A percentile compares a stretch with the other conserved stretches of the same genome.
phyloP scores from a whole-genome alignment of 2,329 filamentous ascomycete genomes.

The Stachybotrys chartarum region DNA sequence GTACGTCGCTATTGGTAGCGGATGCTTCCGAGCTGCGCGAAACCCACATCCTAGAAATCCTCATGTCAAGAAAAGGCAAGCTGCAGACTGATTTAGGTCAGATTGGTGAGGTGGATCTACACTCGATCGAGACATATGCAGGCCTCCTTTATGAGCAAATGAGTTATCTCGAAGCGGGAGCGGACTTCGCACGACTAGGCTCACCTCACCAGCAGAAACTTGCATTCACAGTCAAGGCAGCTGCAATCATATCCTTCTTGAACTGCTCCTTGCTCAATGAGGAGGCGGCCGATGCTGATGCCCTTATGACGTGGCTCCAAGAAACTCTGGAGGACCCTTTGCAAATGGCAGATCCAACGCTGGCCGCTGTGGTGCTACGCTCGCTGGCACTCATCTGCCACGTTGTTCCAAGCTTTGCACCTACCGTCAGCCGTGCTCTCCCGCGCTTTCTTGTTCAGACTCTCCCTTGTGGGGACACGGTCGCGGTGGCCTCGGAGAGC shows the following conservation, averaged over 20 bases:
- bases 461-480: constrained; percentile 59
- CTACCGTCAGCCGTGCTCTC: constrained; percentile 69
- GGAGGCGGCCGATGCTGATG: constrained; percentile 70
- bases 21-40: constrained; percentile 52
- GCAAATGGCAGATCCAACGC: constrained; percentile 72
- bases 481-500: constrained; percentile 74
- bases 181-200: constrained; percentile 76
- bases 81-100: constrained; percentile 24
- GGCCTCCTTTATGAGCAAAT: constrained; percentile 76
- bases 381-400: constrained; percentile 76
- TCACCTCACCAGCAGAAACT: constrained; percentile 82
- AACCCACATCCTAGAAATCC: constrained; percentile 64
- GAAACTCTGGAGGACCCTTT: constrained; percentile 69
- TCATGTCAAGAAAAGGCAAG: constrained; percentile 52
- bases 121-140: constrained; percentile 56
- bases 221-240: constrained; percentile 78
- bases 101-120: constrained; percentile 43
- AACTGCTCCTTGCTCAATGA: constrained; percentile 81
- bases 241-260: constrained; percentile 73
- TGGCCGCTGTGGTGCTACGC: constrained; percentile 74
- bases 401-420: constrained; percentile 64
- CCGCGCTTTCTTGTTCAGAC: constrained; percentile 86
- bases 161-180: constrained; percentile 76
- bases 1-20: constrained; percentile 65
- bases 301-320: constrained; percentile 79